Conservation (phyloP, 2,329 filamentous ascomycete genomes). For the Juglanconis oblonga region DNA sequence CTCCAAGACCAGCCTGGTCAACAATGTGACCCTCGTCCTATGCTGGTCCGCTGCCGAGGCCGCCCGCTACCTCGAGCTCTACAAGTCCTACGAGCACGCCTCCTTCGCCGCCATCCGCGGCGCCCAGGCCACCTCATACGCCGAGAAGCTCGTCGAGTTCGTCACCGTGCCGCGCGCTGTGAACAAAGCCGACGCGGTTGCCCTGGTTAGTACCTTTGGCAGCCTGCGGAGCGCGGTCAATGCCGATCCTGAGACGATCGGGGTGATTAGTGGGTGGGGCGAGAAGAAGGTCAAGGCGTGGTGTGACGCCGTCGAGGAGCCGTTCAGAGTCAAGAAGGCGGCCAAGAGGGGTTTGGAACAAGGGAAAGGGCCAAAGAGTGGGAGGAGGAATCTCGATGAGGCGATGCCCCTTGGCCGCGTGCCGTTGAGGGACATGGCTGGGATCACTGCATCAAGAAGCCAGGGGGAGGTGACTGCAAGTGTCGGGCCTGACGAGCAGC, state of each 20-base stretch:
- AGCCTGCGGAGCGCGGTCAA: conserved; percentile 85
- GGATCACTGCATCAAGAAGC: conserved; percentile 26
- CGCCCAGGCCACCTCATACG: conserved; percentile 78
- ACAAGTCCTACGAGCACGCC: conserved; percentile 91
- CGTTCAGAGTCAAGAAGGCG: conserved; percentile 73
- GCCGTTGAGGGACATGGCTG: conserved; percentile 18
- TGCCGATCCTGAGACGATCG: conserved; percentile 80
- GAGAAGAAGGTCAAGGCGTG: conserved; percentile 91
- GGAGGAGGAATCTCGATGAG: conserved; percentile 25
- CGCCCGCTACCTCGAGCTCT: conserved; percentile 88
- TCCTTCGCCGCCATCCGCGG: conserved; percentile 77
- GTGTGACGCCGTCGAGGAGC: conserved; percentile 77
- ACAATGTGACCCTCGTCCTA: conserved; percentile 86
- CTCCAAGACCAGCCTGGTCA: conserved; percentile 87
- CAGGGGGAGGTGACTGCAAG: conserved; percentile 32
- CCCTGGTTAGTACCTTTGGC: conserved; percentile 87
- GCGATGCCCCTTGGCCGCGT: conserved; percentile 20
- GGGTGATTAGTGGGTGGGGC: conserved; percentile 86
- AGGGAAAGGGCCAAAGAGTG: conserved; percentile 20
- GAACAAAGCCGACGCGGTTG: conserved; percentile 92
- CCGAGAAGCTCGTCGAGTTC: conserved; percentile 86
- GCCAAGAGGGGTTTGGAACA: conserved; percentile 42
- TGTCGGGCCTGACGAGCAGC: neutral
- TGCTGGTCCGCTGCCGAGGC: conserved; percentile 95
- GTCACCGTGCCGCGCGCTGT: conserved; percentile 85